Percentiles rank a stretch among this genome's conserved stretches.
phyloP scores from a whole-genome alignment of 2,329 filamentous ascomycete genomes.

The Thelonectria rubi region DNA sequence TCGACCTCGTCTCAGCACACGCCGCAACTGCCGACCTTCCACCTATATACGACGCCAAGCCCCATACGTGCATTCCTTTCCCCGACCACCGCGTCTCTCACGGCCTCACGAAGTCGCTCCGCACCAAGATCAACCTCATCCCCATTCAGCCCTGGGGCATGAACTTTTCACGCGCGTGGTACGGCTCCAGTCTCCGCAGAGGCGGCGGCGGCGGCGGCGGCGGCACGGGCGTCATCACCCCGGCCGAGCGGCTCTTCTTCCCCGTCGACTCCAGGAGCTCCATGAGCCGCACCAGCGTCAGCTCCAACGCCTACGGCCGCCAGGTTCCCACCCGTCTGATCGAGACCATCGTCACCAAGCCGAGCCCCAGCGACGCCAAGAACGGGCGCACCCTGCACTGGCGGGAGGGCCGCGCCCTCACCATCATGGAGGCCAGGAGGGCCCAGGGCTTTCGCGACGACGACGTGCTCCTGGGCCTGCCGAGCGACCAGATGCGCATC shows the following conservation, averaged over 20 bases:
- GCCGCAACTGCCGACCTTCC: slow-evolving; percentile 70
- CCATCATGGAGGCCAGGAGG: slow-evolving; percentile 72
- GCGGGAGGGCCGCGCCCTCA: slow-evolving; percentile 67
- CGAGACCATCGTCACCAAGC: slow-evolving; percentile 68
- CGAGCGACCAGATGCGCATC: slow-evolving; percentile 67
- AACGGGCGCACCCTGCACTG: slow-evolving; percentile 70
- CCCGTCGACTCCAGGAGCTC: slow-evolving; percentile 37
- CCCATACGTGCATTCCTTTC: slow-evolving; percentile 68
- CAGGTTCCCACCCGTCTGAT: slow-evolving; percentile 63
- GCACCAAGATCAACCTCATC: slow-evolving; percentile 63
- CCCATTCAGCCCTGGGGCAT: slow-evolving; percentile 66
- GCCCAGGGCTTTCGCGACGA: slow-evolving; percentile 76
- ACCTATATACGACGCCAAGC: slow-evolving; percentile 66
- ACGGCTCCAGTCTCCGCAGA: slow-evolving; percentile 42
- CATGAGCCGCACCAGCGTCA: slow-evolving; percentile 51
- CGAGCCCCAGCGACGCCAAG: slow-evolving; percentile 62
- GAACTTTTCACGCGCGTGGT: slow-evolving; percentile 60
- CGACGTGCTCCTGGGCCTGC: slow-evolving; percentile 72
- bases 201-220: slow-evolving; percentile 31
- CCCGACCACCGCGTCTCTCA: slow-evolving; percentile 73
- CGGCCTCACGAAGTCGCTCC: slow-evolving; percentile 50
- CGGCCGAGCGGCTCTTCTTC: slow-evolving; percentile 53
- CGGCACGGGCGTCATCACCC: slow-evolving; percentile 48
- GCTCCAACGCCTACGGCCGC: slow-evolving; percentile 60
- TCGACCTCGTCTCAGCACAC: slow-evolving; percentile 62